phyloP scores from a whole-genome alignment of 2,329 filamentous ascomycete species.

The Grosmannia huntii region DNA sequence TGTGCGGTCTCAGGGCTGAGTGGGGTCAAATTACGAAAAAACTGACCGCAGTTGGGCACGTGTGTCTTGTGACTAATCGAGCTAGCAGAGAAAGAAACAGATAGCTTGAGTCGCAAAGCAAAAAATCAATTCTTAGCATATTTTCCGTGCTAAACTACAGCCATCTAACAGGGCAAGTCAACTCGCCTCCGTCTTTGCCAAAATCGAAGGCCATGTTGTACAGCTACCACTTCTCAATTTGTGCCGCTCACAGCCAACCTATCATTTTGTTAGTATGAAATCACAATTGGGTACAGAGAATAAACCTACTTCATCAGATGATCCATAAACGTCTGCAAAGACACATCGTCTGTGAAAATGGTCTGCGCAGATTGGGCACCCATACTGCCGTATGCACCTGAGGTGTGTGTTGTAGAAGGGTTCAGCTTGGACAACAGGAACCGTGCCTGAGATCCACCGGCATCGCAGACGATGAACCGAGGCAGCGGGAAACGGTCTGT shows the following conservation, averaged over 20 bases:
- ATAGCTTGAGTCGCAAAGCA: background rate
- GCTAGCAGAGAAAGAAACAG: background rate
- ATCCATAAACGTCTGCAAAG: constrained; percentile 97
- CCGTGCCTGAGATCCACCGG: constrained; percentile 93
- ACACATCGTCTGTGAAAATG: constrained; percentile 98
- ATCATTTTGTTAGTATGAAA: background rate
- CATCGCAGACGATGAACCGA: constrained; percentile 96
- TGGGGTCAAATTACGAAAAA: constrained; percentile 3
- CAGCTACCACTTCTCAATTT: constrained; percentile 26
- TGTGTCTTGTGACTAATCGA: background rate
- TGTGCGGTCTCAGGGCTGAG: constrained; percentile 13
- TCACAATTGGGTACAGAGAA: background rate
- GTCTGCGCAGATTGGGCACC: constrained; percentile 81
- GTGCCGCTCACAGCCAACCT: constrained; percentile 52
- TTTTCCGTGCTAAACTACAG: constrained; percentile 1
- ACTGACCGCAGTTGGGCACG: background rate
- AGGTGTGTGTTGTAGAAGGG: constrained; percentile 92
- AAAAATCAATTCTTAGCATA: constrained; percentile 1
- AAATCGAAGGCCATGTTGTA: background rate
- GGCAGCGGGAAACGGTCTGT: constrained; percentile 96
- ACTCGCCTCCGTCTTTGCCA: background rate
- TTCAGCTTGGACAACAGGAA: constrained; percentile 96
- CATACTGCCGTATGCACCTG: constrained; percentile 79
- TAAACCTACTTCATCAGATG: constrained; percentile 88
- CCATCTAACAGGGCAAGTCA: constrained; percentile 1